Conservation (phyloP, 345 rosid species). For the Linum tenue region DNA sequence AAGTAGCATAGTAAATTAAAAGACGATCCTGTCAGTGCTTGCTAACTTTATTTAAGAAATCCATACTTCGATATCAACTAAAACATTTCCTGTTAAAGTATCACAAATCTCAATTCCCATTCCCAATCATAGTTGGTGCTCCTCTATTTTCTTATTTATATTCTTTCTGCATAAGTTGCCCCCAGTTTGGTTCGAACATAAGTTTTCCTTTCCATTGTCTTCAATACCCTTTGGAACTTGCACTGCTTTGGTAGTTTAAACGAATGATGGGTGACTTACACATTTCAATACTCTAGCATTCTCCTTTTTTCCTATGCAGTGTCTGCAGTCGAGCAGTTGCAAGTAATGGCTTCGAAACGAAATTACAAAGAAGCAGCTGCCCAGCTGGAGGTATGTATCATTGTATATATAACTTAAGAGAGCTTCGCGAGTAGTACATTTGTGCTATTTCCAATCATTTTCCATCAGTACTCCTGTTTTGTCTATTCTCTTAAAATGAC, state of each 20-base stretch:
- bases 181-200: background rate
- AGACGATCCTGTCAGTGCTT: too few relatives aligned
- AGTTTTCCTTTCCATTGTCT: too few relatives aligned
- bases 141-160: too few relatives aligned
- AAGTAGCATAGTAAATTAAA: too few relatives aligned
- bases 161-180: too few relatives aligned
- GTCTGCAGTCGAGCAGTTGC: conserved; percentile 98
- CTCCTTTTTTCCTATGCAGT: conserved; percentile 40
- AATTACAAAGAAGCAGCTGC: conserved; percentile 98
- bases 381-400: conserved; percentile 74
- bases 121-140: too few relatives aligned
- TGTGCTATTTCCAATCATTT: background rate
- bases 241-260: background rate
- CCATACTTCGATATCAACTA: too few relatives aligned
- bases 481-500: background rate
- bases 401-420: background rate
- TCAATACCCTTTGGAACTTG: background rate
- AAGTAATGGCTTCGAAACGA: conserved; percentile 93
- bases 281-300: conserved; percentile 7
- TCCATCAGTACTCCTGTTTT: background rate
- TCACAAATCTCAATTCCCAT: too few relatives aligned
- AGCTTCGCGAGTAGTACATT: background rate
- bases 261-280: background rate
- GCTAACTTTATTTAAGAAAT: too few relatives aligned
- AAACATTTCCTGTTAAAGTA: too few relatives aligned